Conservation (phyloP, 2,329 filamentous ascomycete species). For the Aspergillus floridensis region DNA sequence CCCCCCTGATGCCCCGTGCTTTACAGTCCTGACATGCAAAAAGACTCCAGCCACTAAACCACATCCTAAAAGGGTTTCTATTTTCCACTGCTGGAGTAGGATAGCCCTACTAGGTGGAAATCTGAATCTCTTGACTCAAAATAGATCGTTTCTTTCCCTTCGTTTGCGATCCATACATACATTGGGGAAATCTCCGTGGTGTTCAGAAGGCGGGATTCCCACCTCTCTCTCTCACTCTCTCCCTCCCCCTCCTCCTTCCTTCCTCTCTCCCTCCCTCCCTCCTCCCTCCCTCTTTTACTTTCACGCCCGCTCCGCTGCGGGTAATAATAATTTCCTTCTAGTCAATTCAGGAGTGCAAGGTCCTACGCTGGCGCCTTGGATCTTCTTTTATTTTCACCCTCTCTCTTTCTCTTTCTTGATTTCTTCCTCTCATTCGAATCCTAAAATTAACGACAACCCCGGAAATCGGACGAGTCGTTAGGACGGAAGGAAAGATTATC, state of each 20-base stretch:
- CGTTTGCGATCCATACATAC: not conserved
- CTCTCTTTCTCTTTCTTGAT: not conserved
- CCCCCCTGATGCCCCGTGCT: slow-evolving; percentile 23
- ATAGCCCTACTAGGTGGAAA: slow-evolving; percentile 14
- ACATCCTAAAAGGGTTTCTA: not conserved
- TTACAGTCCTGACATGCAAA: slow-evolving; percentile 14
- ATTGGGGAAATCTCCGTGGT: not conserved
- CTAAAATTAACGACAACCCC: slow-evolving; percentile 15
- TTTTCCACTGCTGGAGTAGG: not conserved
- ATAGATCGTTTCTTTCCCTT: not conserved
- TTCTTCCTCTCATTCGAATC: slow-evolving; percentile 14
- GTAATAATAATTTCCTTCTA: slow-evolving; percentile 14
- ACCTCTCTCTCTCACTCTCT: not conserved
- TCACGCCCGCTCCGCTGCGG: slow-evolving; percentile 23
- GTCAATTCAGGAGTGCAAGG: slow-evolving; percentile 17
- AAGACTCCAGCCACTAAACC: slow-evolving; percentile 10
- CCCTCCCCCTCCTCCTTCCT: not conserved
- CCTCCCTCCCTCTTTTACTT: slow-evolving; percentile 14
- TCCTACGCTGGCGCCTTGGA: slow-evolving; percentile 6
- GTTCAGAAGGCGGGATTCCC: not conserved
- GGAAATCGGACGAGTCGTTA: slow-evolving; percentile 14
- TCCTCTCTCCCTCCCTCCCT: not conserved
- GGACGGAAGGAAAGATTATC: not conserved
- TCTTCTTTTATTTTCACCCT: not conserved
- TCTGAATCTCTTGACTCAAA: not conserved